Conservation (phyloP, 495 filamentous ascomycete species). For the Neurospora tetraspora region DNA sequence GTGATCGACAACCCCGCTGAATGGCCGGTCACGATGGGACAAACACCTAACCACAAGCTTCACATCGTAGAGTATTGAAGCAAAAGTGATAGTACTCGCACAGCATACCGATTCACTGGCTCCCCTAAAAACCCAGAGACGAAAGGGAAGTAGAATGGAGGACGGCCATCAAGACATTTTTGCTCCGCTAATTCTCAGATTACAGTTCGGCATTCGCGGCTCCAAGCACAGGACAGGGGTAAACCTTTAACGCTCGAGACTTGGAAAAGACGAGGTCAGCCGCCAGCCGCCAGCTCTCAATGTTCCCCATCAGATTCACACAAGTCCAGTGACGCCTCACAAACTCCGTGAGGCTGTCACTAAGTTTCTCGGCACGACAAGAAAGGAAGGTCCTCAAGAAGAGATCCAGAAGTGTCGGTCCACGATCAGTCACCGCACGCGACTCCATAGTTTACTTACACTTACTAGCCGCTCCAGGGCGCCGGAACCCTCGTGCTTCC, state of each 20-base stretch:
- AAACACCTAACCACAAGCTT: neutral
- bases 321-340: neutral
- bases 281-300: too few relatives aligned
- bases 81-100: neutral
- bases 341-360: slow-evolving; percentile 1
- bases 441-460: neutral
- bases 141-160: neutral
- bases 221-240: neutral
- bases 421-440: neutral
- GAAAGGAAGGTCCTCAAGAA: slow-evolving; percentile 18
- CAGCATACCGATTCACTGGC: neutral
- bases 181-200: neutral
- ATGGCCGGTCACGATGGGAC: neutral
- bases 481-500: neutral
- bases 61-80: neutral
- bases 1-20: neutral
- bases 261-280: neutral
- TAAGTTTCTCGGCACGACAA: slow-evolving; percentile 11
- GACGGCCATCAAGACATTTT: neutral
- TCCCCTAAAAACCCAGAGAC: neutral
- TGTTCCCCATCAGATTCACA: neutral
- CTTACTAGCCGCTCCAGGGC: neutral
- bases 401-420: neutral
- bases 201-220: neutral
- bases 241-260: neutral